phyloP scores from a whole-genome alignment of 768 basidiomycete species.

The Tricholoma sp. region DNA sequence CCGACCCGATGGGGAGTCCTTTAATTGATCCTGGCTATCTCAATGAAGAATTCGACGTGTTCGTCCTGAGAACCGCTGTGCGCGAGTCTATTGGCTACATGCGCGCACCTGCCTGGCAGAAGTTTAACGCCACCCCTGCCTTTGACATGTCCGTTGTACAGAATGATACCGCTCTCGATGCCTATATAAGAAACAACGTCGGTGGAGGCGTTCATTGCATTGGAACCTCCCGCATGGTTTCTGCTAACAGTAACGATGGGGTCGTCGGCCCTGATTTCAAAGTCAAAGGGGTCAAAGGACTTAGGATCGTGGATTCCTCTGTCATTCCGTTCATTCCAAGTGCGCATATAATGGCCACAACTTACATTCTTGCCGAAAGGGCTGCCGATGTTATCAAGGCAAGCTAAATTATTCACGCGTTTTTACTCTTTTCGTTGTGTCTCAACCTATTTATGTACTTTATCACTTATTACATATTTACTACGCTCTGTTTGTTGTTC shows the following conservation, averaged over 20 bases:
- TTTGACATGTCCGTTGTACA: background rate
- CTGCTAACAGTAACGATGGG: conserved; percentile 14
- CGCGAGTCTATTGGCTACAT: too few species aligned
- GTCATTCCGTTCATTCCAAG: conserved; percentile 20
- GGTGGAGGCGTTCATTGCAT: conserved; percentile 18
- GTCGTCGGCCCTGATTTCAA: conserved; percentile 26
- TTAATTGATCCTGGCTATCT: too few species aligned
- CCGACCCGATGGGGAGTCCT: too few species aligned
- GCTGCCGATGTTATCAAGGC: conserved; percentile 24
- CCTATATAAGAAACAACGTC: conserved; percentile 9
- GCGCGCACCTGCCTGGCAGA: too few species aligned
- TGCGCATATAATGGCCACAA: conserved; percentile 23
- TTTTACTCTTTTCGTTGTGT: too few species aligned
- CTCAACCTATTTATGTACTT: too few species aligned
- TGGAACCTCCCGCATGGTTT: conserved; percentile 20
- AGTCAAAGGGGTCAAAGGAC: conserved; percentile 23
- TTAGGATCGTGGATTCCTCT: conserved; percentile 29
- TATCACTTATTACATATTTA: too few species aligned
- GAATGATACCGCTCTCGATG: conserved; percentile 19
- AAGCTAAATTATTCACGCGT: too few species aligned
- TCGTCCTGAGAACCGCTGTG: too few species aligned
- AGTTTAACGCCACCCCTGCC: too few species aligned
- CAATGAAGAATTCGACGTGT: too few species aligned
- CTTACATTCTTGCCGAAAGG: conserved; percentile 25
- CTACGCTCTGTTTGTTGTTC: too few species aligned